Conservation (phyloP, 768 basidiomycete genomes). For the Candolleomyces aberdarensis region DNA sequence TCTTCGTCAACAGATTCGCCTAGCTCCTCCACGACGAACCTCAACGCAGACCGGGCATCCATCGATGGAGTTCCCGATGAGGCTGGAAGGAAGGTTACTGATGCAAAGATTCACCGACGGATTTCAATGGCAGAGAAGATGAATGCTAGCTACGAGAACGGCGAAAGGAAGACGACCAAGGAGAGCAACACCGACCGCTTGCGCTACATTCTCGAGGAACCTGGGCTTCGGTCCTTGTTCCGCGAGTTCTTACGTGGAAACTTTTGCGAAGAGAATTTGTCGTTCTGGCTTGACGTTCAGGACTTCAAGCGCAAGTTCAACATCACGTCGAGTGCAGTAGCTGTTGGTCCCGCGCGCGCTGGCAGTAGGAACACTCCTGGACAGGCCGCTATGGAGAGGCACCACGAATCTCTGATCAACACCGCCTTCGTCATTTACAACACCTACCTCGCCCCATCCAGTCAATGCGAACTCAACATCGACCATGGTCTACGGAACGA, state of each 20-base stretch:
- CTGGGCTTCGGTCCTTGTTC: slow-evolving; percentile 84
- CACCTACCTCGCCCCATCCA: slow-evolving; percentile 93
- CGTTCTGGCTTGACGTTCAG: slow-evolving; percentile 95
- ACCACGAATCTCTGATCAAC: slow-evolving; percentile 92
- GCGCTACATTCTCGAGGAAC: slow-evolving; percentile 90
- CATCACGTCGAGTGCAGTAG: slow-evolving; percentile 90
- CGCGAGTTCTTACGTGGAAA: slow-evolving; percentile 91
- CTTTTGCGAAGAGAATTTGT: slow-evolving; percentile 97
- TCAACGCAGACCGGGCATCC: slow-evolving; percentile 59
- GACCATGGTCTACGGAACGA: slow-evolving; percentile 96
- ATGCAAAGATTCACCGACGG: slow-evolving; percentile 72
- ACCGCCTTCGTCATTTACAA: slow-evolving; percentile 94
- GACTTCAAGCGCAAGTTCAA: slow-evolving; percentile 97
- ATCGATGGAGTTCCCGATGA: slow-evolving; percentile 40
- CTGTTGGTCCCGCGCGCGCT: slow-evolving; percentile 41
- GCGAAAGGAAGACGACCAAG: slow-evolving; percentile 57
- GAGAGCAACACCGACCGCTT: slow-evolving; percentile 93
- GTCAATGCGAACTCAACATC: slow-evolving; percentile 95
- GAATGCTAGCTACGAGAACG: slow-evolving; percentile 51
- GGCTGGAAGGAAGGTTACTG: slow-evolving; percentile 24
- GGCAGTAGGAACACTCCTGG: slow-evolving; percentile 56
- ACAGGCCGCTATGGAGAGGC: slow-evolving; percentile 91
- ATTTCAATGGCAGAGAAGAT: slow-evolving; percentile 76
- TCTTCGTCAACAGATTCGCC: slow-evolving; percentile 51
- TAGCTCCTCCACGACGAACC: slow-evolving; percentile 60